phyloP scores from a whole-genome alignment of 2,329 filamentous ascomycete species.

The Tolypocladium ophioglossoides region DNA sequence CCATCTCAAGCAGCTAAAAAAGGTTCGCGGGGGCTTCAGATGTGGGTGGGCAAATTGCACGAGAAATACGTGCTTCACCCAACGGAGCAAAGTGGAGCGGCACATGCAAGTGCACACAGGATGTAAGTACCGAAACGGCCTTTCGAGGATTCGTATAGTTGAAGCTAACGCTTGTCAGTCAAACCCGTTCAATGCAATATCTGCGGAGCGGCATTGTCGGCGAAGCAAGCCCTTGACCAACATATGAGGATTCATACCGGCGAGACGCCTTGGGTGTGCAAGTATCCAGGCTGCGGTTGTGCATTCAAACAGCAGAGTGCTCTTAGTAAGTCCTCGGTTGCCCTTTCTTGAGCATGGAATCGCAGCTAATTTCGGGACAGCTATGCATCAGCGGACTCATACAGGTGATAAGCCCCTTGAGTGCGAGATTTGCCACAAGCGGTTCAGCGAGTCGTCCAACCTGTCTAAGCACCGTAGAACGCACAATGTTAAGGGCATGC shows the following conservation, averaged over 20 bases:
- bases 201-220: slow-evolving; percentile 51
- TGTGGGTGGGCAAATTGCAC: slow-evolving; percentile 48
- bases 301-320: slow-evolving; percentile 58
- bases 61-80: slow-evolving; percentile 42
- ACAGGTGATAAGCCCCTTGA: slow-evolving; percentile 53
- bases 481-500: slow-evolving; percentile 42
- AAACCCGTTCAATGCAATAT: slow-evolving; percentile 47
- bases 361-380: slow-evolving; percentile 22
- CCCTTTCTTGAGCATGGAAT: neutral
- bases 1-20: slow-evolving; percentile 37
- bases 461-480: slow-evolving; percentile 55
- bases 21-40: slow-evolving; percentile 34
- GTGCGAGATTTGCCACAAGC: slow-evolving; percentile 47
- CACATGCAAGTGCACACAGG: slow-evolving; percentile 57
- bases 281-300: slow-evolving; percentile 37
- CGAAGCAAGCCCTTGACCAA: slow-evolving; percentile 56
- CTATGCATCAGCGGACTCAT: slow-evolving; percentile 58
- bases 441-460: slow-evolving; percentile 56
- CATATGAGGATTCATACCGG: slow-evolving; percentile 58
- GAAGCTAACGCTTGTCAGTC: slow-evolving; percentile 25
- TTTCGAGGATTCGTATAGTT: neutral
- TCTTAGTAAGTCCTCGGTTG: slow-evolving; percentile 37
- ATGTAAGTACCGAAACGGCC: slow-evolving; percentile 30
- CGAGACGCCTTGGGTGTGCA: slow-evolving; percentile 52
- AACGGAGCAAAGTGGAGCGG: slow-evolving; percentile 52